Base-by-base conservation (phyloP, 352 stramenopile genomes). In the Saprolegnia parasitica region DNA sequence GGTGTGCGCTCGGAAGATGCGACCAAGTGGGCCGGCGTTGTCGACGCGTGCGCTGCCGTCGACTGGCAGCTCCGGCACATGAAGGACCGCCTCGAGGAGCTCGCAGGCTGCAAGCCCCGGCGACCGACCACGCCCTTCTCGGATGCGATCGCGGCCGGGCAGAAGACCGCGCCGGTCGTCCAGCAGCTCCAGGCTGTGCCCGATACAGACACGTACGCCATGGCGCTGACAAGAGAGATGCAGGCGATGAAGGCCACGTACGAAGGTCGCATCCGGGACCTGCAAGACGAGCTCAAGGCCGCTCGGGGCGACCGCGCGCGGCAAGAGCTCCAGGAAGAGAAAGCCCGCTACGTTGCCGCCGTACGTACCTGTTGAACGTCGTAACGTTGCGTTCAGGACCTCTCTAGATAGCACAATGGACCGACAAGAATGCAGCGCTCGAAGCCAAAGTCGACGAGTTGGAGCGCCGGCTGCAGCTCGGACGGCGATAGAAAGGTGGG, bases 61-160 rank as follows among this genome's bases (percentile, higher is more conserved):
- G 82, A 92, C 74, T 92, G 84, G 84, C 78, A 88, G 67, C 71
- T 92, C 1, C 52, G 77, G 18, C 77, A 86, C 56, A 86, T 90
- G 78, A 76, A 77, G 29, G 73, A 76, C 21, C 77, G 77, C 2
- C 66, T 92, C 1, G 75, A 90, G 55, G 79, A 86, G 37, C 65
- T 92, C 37, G 39, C 29, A 11, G 11, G 5, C 8, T 21, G 54
- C 3, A 78, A 76, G 37, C 55, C 4, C 3, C 35, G 35, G 6
- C 65, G 61, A 40, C 72, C 65, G 39, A 72, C 72, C 3, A 86
- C 79, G 50, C 79, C 84, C 15, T 92, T 92, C 67, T 89, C 84
- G 2, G 83, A 90, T 23, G 84, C 84, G 3, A 72, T 92, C 8
- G 82, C 83, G 4, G 81, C 81, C 0, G 84, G 83, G 26, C 77